Percentiles rank a stretch among this genome's conserved stretches.
Evolutionary conservation across 2,329 filamentous ascomycete species (phyloP).

Genomic region (Aureobasidium namibiae): DNA sequence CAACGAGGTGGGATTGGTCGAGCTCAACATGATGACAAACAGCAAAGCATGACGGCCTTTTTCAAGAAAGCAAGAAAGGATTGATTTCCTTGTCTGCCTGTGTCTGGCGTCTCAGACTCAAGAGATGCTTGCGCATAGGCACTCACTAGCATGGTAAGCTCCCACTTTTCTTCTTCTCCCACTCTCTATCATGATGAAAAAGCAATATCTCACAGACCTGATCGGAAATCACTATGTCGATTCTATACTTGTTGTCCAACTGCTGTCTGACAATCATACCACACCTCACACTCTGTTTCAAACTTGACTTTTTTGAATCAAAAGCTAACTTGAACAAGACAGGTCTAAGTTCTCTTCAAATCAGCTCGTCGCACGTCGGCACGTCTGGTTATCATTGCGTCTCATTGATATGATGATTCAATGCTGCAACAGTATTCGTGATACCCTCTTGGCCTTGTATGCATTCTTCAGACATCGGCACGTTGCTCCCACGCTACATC

Average conservation of each 20-base stretch:
- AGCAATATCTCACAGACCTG: slow-evolving; percentile 71
- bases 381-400: not conserved
- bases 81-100: slow-evolving; percentile 17
- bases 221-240: slow-evolving; percentile 67
- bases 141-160: slow-evolving; percentile 20
- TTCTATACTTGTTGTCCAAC: slow-evolving; percentile 59
- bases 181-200: slow-evolving; percentile 42
- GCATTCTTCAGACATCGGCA: too few species aligned
- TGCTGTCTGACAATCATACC: slow-evolving; percentile 59
- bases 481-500: not conserved
- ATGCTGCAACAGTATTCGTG: not conserved
- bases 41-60: slow-evolving; percentile 69
- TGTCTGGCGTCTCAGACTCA: not conserved
- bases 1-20: slow-evolving; percentile 78
- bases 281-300: not conserved
- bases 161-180: slow-evolving; percentile 15
- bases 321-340: slow-evolving; percentile 8
- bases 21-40: slow-evolving; percentile 63
- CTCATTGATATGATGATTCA: not conserved
- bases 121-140: not conserved
- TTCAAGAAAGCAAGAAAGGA: slow-evolving; percentile 53
- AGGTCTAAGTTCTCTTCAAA: not conserved
- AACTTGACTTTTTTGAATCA: not conserved
- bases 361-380: not conserved
- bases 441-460: not conserved